phyloP scores from a whole-genome alignment of 2,329 filamentous ascomycete species.

The Thielaviopsis musarum region DNA sequence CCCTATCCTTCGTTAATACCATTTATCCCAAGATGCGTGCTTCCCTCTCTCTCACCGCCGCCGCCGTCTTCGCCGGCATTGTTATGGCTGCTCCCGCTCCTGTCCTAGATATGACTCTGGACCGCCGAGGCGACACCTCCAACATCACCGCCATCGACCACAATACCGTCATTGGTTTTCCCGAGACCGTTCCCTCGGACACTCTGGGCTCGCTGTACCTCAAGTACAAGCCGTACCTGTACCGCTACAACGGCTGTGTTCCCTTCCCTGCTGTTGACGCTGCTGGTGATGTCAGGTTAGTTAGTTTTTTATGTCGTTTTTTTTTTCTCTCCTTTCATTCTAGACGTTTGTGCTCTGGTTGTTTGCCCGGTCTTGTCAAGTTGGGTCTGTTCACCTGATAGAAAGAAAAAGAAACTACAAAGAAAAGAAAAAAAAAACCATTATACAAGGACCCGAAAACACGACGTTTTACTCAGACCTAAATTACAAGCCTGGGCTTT shows the following conservation, averaged over 20 bases:
- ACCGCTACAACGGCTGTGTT: constrained; percentile 39
- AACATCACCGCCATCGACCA: constrained; percentile 16
- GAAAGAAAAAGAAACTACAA: not conserved
- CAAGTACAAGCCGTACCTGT: constrained; percentile 22
- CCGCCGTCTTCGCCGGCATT: not conserved
- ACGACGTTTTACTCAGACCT: not conserved
- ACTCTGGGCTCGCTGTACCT: constrained; percentile 18
- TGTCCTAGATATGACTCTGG: not conserved
- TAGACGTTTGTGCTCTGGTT: not conserved
- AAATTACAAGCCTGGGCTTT: too few species aligned
- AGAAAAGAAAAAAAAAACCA: not conserved
- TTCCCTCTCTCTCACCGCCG: not conserved
- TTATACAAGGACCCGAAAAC: not conserved
- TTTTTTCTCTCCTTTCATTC: not conserved
- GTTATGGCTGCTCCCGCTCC: constrained; percentile 2
- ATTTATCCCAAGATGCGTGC: constrained; percentile 1
- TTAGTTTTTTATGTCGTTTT: not conserved
- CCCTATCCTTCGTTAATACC: not conserved
- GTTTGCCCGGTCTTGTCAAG: too few species aligned
- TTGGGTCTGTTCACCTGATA: not conserved
- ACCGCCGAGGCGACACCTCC: constrained; percentile 8
- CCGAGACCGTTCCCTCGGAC: constrained; percentile 18
- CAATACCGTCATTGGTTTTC: constrained; percentile 19
- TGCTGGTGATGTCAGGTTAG: constrained; percentile 37
- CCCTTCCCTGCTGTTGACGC: constrained; percentile 45